Base-by-base conservation (phyloP, 192 early-diverging fungal species). In the Spinellus fusiger region DNA sequence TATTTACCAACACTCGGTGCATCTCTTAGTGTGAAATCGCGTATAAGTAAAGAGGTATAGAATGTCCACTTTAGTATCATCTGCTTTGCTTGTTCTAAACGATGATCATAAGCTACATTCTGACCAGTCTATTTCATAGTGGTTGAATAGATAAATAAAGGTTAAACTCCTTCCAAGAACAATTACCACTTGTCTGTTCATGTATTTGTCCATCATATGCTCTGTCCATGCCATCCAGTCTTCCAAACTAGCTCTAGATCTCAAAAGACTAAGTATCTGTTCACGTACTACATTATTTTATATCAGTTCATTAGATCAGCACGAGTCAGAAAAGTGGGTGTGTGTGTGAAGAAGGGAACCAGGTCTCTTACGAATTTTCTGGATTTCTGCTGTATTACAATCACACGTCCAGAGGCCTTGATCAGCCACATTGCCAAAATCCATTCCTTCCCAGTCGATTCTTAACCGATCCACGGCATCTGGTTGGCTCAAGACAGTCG, bases 351-450 rank as follows among this genome's bases (percentile, higher is more conserved):
- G n/a, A 3, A 26, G 22, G 4, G 4, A 20, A 6, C 7, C 38
- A 22, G 38, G 12, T 61, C 9, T 16, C 47, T 40, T 64, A 73
- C 75, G 59, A 23, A 76, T 71, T 38, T 71, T 64, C 53, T 60
- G 55, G 13, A 81, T 64, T 28, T 77, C 69, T 5, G 35, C 48
- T 22, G 65, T 59, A 16, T 69, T 70, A 40, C 77, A 79, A 37
- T 81, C 79, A 56, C 74, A 75, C 22, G 79, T 62, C 79, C 79
- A 81, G 9, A 70, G 53, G 12, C 62, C 69, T 52, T 81, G 79
- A 18, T 78, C 77, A 13, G 64, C 49, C 29, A 81, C 61, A 29
- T 53, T 57, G 23, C 68, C 77, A 56, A 81, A 59, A 23, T 81
- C 79, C 32, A 79, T 62, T 6, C 40, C 16, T 20, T 69, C 66